Evolutionary conservation across 2,329 filamentous ascomycete genomes (phyloP).

Genomic region (Graphilbum ipis-grandicollis): DNA sequence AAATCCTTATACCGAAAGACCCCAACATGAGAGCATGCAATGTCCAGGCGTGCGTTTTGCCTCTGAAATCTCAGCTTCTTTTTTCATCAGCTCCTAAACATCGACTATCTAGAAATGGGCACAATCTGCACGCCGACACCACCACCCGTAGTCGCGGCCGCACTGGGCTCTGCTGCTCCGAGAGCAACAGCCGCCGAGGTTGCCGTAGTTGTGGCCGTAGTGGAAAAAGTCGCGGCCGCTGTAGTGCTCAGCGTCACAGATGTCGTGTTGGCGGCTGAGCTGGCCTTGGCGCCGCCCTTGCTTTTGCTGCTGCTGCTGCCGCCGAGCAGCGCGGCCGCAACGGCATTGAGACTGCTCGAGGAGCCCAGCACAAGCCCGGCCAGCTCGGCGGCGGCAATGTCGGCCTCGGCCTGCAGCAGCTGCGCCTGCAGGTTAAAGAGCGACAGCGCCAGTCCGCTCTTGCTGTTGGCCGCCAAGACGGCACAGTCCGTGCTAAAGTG

Average conservation of each 20-base stretch:
- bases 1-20: too few relatives aligned
- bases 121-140: conserved; percentile 8
- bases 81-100: too few relatives aligned
- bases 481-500: conserved; percentile 17
- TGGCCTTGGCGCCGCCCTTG: background rate
- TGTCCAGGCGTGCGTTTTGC: too few relatives aligned
- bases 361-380: conserved; percentile 11
- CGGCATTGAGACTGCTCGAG: conserved; percentile 5
- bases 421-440: conserved; percentile 13
- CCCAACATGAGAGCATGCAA: too few relatives aligned
- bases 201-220: too few relatives aligned
- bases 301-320: background rate
- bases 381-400: conserved; percentile 14
- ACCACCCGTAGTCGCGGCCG: background rate
- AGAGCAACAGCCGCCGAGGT: background rate
- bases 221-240: background rate
- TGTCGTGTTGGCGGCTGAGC: background rate
- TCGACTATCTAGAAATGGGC: background rate
- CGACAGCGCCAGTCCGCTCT: too few relatives aligned
- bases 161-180: background rate
- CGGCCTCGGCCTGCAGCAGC: conserved; percentile 12
- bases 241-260: background rate
- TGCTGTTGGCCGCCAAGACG: conserved; percentile 13
- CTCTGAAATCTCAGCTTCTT: too few relatives aligned
- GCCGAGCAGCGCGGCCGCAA: conserved; percentile 2